Evolutionary conservation across 1,284 basidiomycete species (phyloP).

Genomic region (Microbotryum scabiosae): DNA sequence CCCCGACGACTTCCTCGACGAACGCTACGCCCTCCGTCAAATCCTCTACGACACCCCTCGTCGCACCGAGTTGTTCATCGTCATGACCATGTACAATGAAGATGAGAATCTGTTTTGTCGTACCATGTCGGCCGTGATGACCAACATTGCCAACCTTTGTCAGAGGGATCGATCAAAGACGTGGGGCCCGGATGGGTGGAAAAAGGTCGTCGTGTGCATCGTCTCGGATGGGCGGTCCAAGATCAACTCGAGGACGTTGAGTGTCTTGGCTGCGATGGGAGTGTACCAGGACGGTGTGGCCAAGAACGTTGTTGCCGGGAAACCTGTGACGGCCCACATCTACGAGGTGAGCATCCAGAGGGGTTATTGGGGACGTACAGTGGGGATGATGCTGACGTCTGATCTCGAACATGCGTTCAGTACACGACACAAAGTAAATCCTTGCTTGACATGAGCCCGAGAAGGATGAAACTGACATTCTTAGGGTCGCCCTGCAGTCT

Average conservation of each 20-base stretch:
- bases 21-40: conserved; percentile 74
- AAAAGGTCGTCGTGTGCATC: conserved; percentile 85
- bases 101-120: conserved; percentile 65
- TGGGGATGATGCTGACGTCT: neutral
- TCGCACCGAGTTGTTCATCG: conserved; percentile 69
- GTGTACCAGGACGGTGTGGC: conserved; percentile 87
- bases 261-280: conserved; percentile 64
- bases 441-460: neutral
- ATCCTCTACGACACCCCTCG: conserved; percentile 78
- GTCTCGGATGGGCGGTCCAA: conserved; percentile 74
- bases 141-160: conserved; percentile 61
- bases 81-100: conserved; percentile 64
- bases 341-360: conserved; percentile 59
- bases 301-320: conserved; percentile 80
- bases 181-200: conserved; percentile 96
- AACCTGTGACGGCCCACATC: conserved; percentile 79
- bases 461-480: too few relatives aligned
- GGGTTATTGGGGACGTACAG: conserved; percentile 9
- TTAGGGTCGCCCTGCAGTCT: conserved; percentile 48
- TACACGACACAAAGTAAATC: conserved; percentile 66
- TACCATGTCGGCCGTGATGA: conserved; percentile 88
- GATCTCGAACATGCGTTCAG: too few relatives aligned
- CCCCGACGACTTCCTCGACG: conserved; percentile 72
- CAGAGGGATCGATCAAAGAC: conserved; percentile 75
- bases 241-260: conserved; percentile 75